phyloP scores from a whole-genome alignment of 257 asterid species.

The Plantago major region DNA sequence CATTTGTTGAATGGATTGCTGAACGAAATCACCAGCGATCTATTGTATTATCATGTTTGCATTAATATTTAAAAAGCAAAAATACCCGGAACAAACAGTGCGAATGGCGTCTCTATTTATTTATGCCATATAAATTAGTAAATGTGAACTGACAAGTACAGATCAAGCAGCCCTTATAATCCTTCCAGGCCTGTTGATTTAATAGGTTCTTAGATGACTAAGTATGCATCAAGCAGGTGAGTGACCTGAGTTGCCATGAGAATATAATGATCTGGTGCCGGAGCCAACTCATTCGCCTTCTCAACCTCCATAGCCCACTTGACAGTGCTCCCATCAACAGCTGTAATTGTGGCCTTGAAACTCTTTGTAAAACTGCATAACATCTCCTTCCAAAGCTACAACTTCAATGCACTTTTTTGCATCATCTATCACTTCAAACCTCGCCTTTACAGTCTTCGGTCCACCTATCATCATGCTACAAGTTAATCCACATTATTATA shows the following conservation, averaged over 20 bases:
- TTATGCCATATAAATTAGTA: background rate
- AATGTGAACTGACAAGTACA: background rate
- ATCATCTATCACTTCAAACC: conserved; percentile 22
- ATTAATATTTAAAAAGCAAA: too few species aligned
- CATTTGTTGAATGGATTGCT: background rate
- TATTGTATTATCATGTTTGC: background rate
- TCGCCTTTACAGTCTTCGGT: conserved; percentile 19
- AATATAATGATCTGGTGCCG: conserved; percentile 29
- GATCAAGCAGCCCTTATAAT: background rate
- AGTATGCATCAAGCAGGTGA: conserved; percentile 24
- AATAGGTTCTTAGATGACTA: conserved; percentile 8
- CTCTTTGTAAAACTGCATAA: conserved; percentile 17
- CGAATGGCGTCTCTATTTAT: background rate
- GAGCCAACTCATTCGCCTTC: conserved; percentile 21
- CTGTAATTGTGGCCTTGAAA: conserved; percentile 5
- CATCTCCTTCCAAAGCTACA: conserved; percentile 22
- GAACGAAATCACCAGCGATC: background rate
- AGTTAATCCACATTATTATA: background rate
- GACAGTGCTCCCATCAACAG: conserved; percentile 14
- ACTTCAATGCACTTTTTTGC: conserved; percentile 13
- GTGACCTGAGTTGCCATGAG: conserved; percentile 8
- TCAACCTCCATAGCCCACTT: conserved; percentile 23
- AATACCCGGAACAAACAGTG: too few species aligned
- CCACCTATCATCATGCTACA: background rate
- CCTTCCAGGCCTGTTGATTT: background rate